A percentile compares a stretch with the other conserved stretches of the same genome.
Conservation (phyloP, 495 filamentous ascomycete genomes). For the Penicillium robsamsonii region DNA sequence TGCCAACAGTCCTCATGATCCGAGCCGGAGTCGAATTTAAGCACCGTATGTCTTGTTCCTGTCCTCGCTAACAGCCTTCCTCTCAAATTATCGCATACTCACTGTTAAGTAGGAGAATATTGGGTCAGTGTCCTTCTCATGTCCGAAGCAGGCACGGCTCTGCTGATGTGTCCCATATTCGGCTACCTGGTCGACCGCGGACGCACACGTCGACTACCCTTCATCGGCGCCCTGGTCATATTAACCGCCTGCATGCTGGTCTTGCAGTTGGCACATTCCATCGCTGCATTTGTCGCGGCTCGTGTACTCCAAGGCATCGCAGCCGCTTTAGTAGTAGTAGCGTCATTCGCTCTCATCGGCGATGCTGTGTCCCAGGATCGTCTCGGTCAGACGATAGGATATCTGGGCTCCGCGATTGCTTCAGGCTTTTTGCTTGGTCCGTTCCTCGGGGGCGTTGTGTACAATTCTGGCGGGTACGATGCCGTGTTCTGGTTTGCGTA, state of each 20-base stretch:
- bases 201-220: constrained; percentile 50
- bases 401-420: constrained; percentile 33
- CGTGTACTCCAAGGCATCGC: constrained; percentile 61
- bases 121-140: constrained; percentile 53
- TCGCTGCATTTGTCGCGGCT: constrained; percentile 53
- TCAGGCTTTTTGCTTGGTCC: constrained; percentile 45
- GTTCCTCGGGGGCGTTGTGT: constrained; percentile 61
- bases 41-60: constrained; percentile 53
- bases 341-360: constrained; percentile 58
- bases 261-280: constrained; percentile 50
- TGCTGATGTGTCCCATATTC: constrained; percentile 55
- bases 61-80: not conserved
- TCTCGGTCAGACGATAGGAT: constrained; percentile 55
- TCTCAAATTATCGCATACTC: not conserved
- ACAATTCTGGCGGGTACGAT: constrained; percentile 56
- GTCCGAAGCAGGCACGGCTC: constrained; percentile 56
- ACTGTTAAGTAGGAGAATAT: constrained; percentile 24
- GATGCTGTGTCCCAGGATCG: constrained; percentile 58
- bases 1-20: constrained; percentile 58
- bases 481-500: constrained; percentile 60
- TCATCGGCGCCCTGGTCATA: constrained; percentile 55
- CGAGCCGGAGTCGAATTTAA: constrained; percentile 50
- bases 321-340: constrained; percentile 62
- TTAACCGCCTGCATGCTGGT: constrained; percentile 57
- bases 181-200: constrained; percentile 56